These are phyloP conservation scores for Candida maris DNA, from an alignment of 805 yeast genomes.

Conservation along the genomic window DNA sequence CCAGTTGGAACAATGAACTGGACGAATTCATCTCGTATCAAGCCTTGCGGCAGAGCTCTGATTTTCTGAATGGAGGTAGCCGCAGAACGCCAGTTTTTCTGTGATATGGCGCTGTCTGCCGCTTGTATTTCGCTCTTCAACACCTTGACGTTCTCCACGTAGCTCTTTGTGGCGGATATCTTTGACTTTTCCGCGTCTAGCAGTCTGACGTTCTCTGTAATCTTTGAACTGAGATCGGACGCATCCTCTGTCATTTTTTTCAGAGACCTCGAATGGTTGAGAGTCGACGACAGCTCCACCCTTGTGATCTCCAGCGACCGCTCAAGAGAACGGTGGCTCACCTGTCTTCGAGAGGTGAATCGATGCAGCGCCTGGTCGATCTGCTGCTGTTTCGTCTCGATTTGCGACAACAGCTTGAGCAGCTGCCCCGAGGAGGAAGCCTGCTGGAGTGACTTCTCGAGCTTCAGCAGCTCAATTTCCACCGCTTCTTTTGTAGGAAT, in stretches of 20 bases:
- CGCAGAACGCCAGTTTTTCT: conserved; percentile 71
- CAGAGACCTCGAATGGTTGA: conserved; percentile 54
- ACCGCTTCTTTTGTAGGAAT: conserved; percentile 21
- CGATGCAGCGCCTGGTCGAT: conserved; percentile 22
- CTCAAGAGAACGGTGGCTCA: conserved; percentile 34
- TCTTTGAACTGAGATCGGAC: conserved; percentile 57
- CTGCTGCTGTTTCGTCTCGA: conserved; percentile 24
- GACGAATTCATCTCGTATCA: conserved; percentile 66
- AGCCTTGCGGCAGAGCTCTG: conserved; percentile 47
- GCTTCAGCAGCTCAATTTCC: conserved; percentile 16
- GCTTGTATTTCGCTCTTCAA: conserved; percentile 63
- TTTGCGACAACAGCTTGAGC: conserved; percentile 17
- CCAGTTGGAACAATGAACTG: conserved; percentile 79
- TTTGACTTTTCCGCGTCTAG: conserved; percentile 68
- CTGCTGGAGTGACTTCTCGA: conserved; percentile 22
- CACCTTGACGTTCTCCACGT: conserved; percentile 62
- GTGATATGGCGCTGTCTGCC: conserved; percentile 65
- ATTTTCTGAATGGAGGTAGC: conserved; percentile 62
- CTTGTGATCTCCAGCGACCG: conserved; percentile 55
- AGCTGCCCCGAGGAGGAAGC: conserved; percentile 24
- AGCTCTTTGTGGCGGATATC: conserved; percentile 57
- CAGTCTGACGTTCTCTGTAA: conserved; percentile 66
- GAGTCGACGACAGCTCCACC: conserved; percentile 60
- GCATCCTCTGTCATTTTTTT: conserved; percentile 55
- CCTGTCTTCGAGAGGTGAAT: conserved; percentile 30